Base-by-base conservation (phyloP, 805 yeast genomes). In the Starmerella powellii region DNA sequence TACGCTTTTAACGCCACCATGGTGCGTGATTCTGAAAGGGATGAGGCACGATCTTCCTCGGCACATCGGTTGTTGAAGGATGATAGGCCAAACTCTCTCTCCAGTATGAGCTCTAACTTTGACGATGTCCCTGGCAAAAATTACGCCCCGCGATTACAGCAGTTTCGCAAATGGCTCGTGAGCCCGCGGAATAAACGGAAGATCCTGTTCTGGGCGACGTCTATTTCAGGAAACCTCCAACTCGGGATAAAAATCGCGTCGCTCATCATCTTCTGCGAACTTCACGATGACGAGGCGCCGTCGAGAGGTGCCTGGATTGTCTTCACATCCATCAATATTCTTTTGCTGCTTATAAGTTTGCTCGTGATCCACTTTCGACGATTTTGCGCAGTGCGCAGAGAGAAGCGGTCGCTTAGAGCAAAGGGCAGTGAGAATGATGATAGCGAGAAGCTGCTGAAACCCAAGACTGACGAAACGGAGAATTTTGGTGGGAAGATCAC, bases 171-270 rank as follows among this genome's bases (percentile, higher is more conserved):
- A 13, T 39, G 44, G 35, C 26, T 43, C n/a, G 23, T n/a, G 10
- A 34, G 28, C 17, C 44, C 52, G n/a, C 20, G 8, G 23, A 30
- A 41, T 15, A 47, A 47, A 31, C 42, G 32, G 21, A 34, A 19
- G 18, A 3, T 43, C 15, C 42, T 49, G 20, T 49, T 41, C 31
- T 38, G 40, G 40, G 31, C 40, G 32, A 34, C 48, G 13, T 30
- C 42, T 3, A 16, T 40, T 3, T 34, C 40, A n/a, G 53, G 53
- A 10, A 4, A 40, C 15, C 4, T 42, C 2, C 49, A 43, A 28
- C 28, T 49, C n/a, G 46, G 39, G 26, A 16, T 49, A 20, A 49
- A 49, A 32, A 38, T 49, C 16, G 45, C 40, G 1, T 31, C 44
- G 15, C 39, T 48, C 6, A 34, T 43, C 24, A 29, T 49, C n/a